Base-by-base conservation (phyloP, 306 rosid genomes). In the Glycyrrhiza uralensis region DNA sequence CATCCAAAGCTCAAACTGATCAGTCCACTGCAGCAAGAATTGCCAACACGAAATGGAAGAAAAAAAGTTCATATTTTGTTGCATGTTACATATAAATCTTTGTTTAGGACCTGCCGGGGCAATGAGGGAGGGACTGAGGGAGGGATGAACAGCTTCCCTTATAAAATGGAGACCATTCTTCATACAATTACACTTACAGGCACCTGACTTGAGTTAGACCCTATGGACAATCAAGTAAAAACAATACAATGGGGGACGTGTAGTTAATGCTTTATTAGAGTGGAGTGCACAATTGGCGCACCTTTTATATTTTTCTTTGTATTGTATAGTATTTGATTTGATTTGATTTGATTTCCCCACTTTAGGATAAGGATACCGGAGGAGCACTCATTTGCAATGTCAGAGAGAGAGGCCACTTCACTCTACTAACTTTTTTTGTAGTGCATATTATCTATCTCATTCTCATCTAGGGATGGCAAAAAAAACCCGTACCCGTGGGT, bases 301-400 rank as follows among this genome's bases (percentile, higher is more conserved):
- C 73, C 47, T 65, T 56, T 26, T n/a, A 33, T 46, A 5, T 50
- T 41, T 38, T 41, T 38, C 5, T 14, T 35, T 30, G n/a, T 29
- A 14, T 64, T 28, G 30, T 54, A 18, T 45, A n/a, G n/a, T n/a
- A n/a, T n/a, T n/a, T n/a, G n/a, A 14, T 30, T 41, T 29, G 28
- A 24, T 15, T 19, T 71, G 14, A 15, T 41, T 61, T 66, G 10
- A 29, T 71, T 52, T 70, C 46, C 6, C 26, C 17, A 58, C 66
- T 71, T 62, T 45, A 61, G 71, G 79, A 77, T 74, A 57, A 81
- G 83, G 80, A 69, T 77, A 56, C 15, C 9, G 19, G 13, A 56
- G 19, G 13, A 56, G 58, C 76, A 69, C 49, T 50, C 5, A 59
- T 75, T 74, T 29, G 28, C 14, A 46, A n/a, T 14, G 66, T 18